Evolutionary conservation across 192 early-diverging fungal species (phyloP), one percentile per base, ranked within the genome.

Genomic region (Backusella morwellensis): DNA sequence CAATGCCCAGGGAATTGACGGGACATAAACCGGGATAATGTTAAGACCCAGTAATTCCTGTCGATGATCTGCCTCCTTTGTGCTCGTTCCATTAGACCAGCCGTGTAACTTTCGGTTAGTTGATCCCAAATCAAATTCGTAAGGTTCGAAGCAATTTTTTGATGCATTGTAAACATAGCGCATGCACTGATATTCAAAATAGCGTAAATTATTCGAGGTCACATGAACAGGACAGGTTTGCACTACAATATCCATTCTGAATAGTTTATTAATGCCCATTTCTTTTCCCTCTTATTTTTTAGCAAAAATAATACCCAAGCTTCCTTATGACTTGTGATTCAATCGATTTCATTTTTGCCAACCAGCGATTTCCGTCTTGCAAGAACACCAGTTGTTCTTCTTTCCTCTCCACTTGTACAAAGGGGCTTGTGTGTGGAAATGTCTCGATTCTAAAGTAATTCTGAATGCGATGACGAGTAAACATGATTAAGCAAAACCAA

Each of bases 111-210:
- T 66, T 34, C 66, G 68, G 66, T 93, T 85, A 36, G 88, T 91
- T 17, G 79, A 76, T 34, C 92, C 93, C 52, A 94, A 81, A 12
- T 79, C 71, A 67, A 89, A 90, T 38, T 79, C 68, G 78, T 86
- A 86, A 41, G 90, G 88, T 47, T 85, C 87, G 77, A 92, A 94
- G 12, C 35, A 23, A 50, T 77, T 81, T 7, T 78, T 66, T 15
- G 74, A 70, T 12, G 82, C 70, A 68, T 89, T 86, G 66, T 87
- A 89, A 26, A 94, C 89, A 75, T 95, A 95, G 32, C 93, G 90
- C 35, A 93, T 90, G 82, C 92, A 94, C 75, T 92, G 90, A 74
- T 89, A 91, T 83, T 94, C 93, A 76, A 95, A 89, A 74, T 86
- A 95, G 17, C 83, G 80, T 2, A 78, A 72, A n/a, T 79, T 77